Evolutionary conservation across 495 filamentous ascomycete species (phyloP), one percentile per base, ranked within the genome.

Genomic region (Daldinia concentrica): DNA sequence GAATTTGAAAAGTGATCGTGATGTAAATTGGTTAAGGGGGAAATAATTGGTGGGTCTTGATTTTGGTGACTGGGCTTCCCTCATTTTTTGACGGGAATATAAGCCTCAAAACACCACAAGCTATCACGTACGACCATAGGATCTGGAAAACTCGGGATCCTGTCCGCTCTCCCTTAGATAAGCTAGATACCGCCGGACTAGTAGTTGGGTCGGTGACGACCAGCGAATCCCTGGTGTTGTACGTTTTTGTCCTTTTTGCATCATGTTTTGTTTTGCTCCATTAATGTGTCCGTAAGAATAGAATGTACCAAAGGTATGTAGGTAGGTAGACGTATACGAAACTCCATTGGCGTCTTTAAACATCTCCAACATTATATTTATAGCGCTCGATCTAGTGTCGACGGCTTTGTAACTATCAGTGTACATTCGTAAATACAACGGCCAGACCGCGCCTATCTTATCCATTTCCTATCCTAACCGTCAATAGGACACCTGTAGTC

Each of bases 401-500:
- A 51, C 22, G 50, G 15, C 24, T 6, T 24, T 54, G 62, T 62
- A 61, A 51, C 41, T 63, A 64, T 37, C 61, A 73, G 51, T 68
- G 50, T 73, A 73, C 70, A 73, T 55, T 30, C 39, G 48, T 41
- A 66, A 73, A 68, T 66, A 73, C 70, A 73, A 39, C 32, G 65
- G 59, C 52, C 7, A 39, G 43, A 50, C 41, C 48, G 17, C 36
- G 52, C 60, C 60, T 24, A 30, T 41, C 55, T 41, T 72, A 57
- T 67, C 24, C 51, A 30, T 55, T 55, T 32, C 37, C 32, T 55
- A 56, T 34, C 58, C 77, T 80, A 83, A 62, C 86, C 85, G 78
- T 87, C 85, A 77, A 87, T 86, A 34, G 86, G 85, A 76, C 86
- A 88, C 72, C 79, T 83, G 71, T 85, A 87, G 74, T 77, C 82